These are phyloP conservation scores for Chytridium lagenaria DNA, from an alignment of 371 early-diverging fungal genomes.

Conservation along the genomic window DNA sequence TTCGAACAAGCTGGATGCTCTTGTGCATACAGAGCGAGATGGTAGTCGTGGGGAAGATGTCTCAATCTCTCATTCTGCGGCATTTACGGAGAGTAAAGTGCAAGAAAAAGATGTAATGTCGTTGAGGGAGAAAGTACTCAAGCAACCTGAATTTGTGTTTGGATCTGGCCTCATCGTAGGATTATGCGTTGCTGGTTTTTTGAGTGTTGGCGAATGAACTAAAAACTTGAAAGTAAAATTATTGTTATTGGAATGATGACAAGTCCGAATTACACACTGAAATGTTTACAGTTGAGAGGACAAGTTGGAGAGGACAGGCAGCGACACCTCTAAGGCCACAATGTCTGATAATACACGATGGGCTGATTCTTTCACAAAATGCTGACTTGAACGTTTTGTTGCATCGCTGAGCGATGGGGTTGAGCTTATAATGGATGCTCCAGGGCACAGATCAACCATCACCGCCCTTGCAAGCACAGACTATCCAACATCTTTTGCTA, in stretches of 20 bases:
- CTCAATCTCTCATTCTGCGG: too few species aligned
- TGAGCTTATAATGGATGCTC: background rate
- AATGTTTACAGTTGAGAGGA: conserved; percentile 2
- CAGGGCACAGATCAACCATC: background rate
- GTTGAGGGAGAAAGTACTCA: background rate
- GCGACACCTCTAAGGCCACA: background rate
- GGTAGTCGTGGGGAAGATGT: too few species aligned
- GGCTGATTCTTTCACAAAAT: background rate
- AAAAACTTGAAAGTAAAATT: too few species aligned
- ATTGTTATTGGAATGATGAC: background rate
- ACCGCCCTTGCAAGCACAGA: background rate
- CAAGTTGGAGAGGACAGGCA: background rate
- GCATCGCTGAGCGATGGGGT: background rate
- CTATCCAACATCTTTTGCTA: background rate
- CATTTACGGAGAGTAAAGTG: background rate
- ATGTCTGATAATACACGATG: background rate
- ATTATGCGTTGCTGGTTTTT: background rate
- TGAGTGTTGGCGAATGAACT: too few species aligned
- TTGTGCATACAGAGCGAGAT: too few species aligned
- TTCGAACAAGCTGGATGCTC: background rate
- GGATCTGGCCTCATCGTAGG: background rate
- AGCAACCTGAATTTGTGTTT: background rate
- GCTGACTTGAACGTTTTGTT: background rate
- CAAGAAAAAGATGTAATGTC: too few species aligned
- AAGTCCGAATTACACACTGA: background rate